phyloP scores from a whole-genome alignment of 2,329 filamentous ascomycete genomes.

The Hymenoscyphus fructigenus region DNA sequence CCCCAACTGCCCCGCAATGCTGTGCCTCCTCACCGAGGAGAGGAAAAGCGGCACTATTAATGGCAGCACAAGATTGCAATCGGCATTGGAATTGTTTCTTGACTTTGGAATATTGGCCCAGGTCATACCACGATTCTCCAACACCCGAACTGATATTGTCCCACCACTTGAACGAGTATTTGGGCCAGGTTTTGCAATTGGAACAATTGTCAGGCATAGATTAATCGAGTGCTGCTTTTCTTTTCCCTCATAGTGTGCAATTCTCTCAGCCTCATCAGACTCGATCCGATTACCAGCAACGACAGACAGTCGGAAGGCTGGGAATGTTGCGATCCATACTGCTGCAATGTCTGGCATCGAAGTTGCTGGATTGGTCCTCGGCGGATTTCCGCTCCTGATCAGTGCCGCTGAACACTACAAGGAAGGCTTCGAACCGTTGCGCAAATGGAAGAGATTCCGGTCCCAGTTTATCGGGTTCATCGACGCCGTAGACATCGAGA shows the following conservation, averaged over 20 bases:
- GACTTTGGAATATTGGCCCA: background rate
- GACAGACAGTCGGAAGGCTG: background rate
- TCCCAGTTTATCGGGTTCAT: conserved; percentile 28
- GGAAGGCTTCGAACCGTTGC: conserved; percentile 29
- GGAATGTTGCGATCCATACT: background rate
- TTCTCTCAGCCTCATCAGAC: background rate
- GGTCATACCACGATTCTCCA: background rate
- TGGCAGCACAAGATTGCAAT: background rate
- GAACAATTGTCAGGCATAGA: background rate
- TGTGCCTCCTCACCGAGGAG: background rate
- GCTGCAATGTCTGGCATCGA: conserved; percentile 28
- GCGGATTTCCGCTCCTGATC: conserved; percentile 27
- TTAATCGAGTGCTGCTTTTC: background rate
- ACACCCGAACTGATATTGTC: background rate
- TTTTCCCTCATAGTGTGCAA: background rate
- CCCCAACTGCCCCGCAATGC: background rate
- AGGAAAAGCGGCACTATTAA: background rate
- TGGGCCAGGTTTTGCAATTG: too few relatives aligned
- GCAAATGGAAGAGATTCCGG: conserved; percentile 29
- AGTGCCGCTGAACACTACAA: conserved; percentile 29
- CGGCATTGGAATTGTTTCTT: background rate
- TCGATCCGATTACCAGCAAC: background rate
- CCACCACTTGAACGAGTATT: too few relatives aligned
- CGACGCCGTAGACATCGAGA: conserved; percentile 25
- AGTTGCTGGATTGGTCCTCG: conserved; percentile 27